Base-by-base conservation (phyloP, 1,139 yeast genomes). In the Hanseniaspora uvarum region DNA sequence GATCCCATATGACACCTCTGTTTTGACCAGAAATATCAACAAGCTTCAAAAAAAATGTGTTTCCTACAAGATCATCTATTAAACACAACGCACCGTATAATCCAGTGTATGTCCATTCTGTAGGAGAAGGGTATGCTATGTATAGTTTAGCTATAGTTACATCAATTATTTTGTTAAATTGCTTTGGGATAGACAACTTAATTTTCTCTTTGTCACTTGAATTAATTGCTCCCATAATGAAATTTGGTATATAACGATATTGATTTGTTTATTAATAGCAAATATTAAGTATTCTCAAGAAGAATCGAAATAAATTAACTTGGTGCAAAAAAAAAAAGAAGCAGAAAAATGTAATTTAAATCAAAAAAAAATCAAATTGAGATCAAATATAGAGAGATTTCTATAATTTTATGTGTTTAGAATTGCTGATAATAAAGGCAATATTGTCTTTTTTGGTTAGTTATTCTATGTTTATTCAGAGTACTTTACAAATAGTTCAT, bases 1-100 rank as follows among this genome's bases (percentile, higher is more conserved):
- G 98, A 67, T 92, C 98, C 98, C 98, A 92, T 0, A 92, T 60
- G 1, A 92, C 95, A 19, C 97, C 97, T 41, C 86, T 73, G 58
- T 79, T 78, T 8, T 43, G 30, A 11, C 95, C 95, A 41, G 73
- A 66, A 43, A 92, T 79, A 63, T 92, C 98, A 11, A 92, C 94
- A 56, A 92, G 66, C 66, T 92, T 92, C 53, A 92, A 73, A 67
- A 88, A 92, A 65, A 85, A 89, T 0, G 96, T 87, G 68, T 89
- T 92, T 3, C 98, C 97, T 8, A 92, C 96, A 23, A 85, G 70
- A 69, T 92, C 98, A 66, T 92, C 96, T 19, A 86, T 96, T 14
- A 92, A 69, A 1, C 81, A 83, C 36, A 89, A 69, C 1, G 96
- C 97, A 2, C 98, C 98, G 8, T 83, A 74, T 19, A 92, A 71